Base-by-base conservation (phyloP, 2,329 filamentous ascomycete genomes). In the Epichloe sylvatica region DNA sequence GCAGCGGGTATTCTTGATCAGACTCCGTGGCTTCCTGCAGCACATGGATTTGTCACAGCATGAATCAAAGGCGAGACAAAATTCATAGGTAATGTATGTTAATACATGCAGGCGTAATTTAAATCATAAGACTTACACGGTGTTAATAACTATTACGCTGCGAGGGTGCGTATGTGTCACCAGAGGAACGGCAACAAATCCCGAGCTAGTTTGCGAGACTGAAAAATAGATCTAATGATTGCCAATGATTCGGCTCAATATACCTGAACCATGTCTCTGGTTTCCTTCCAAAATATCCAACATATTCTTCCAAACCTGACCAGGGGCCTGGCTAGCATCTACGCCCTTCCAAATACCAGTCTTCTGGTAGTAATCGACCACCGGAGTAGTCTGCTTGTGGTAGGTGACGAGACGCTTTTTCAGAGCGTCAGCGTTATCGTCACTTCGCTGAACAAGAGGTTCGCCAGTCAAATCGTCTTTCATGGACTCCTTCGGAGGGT, bases 401-500 rank as follows among this genome's bases (percentile, higher is more conserved):
- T 98, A 98, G 52, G 91, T 96, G 39, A 75, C 75, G 52, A 98
- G 78, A 55, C 92, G 85, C 82, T 96, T 98, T 80, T 89, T 91
- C 56, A 98, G 80, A 42, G 92, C 88, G 8, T 90, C 91, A 59
- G 86, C 90, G 68, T 97, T 98, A 75, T 98, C 92, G 67, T 98
- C 92, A 57, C 86, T 91, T 62, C 92, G 84, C 76, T 97, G 92
- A 62, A 97, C 85, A 59, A 98, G 77, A 45, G 91, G 90, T 77
- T 98, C 92, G 68, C 92, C 92, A 19, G 92, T 97, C 58, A 96
- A 70, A 69, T 98, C 92, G 70, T 98, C 92, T 67, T 82, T 94
- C 92, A 97, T 97, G 57, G 78, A 63, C 61, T 81, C 72, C 81
- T 96, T 95, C 62, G 92, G 92, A 47, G 92, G 92, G 80, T 96